Evolutionary conservation across 805 yeast species (phyloP).

Genomic region (Diddensiella transvaalensis): DNA sequence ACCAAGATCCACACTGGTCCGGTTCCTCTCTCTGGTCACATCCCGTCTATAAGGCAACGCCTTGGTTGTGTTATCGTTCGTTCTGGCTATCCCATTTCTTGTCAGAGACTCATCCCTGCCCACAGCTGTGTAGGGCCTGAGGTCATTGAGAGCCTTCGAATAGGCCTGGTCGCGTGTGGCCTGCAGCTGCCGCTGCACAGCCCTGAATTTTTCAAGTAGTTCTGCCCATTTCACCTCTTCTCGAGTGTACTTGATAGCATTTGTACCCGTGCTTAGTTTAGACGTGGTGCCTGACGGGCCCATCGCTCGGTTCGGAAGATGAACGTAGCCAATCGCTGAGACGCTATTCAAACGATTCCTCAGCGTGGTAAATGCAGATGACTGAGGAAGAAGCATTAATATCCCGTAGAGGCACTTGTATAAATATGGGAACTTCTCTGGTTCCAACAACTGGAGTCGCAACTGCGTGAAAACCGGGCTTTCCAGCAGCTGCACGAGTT

Average conservation of each 20-base stretch:
- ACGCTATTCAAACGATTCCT: slow-evolving; percentile 70
- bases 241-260: slow-evolving; percentile 14
- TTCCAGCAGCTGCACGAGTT: slow-evolving; percentile 83
- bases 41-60: not conserved
- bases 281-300: slow-evolving; percentile 16
- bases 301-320: slow-evolving; percentile 21
- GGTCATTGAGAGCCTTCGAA: slow-evolving; percentile 3
- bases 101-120: not conserved
- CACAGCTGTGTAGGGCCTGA: not conserved
- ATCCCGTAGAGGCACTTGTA: slow-evolving; percentile 89
- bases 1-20: not conserved
- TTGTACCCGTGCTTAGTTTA: slow-evolving; percentile 14
- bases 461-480: slow-evolving; percentile 87
- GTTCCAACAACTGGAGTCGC: slow-evolving; percentile 84
- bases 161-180: slow-evolving; percentile 17
- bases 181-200: slow-evolving; percentile 39
- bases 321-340: slow-evolving; percentile 35
- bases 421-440: slow-evolving; percentile 72
- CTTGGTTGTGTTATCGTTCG: not conserved
- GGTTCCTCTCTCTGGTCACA: not conserved
- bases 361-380: slow-evolving; percentile 79
- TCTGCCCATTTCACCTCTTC: slow-evolving; percentile 39
- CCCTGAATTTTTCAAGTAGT: slow-evolving; percentile 46
- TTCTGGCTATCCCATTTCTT: slow-evolving; percentile 1
- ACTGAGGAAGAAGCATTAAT: slow-evolving; percentile 90